These are phyloP conservation scores for Iris pallida DNA, from an alignment of 116 monocot genomes.

Conservation along the genomic window DNA sequence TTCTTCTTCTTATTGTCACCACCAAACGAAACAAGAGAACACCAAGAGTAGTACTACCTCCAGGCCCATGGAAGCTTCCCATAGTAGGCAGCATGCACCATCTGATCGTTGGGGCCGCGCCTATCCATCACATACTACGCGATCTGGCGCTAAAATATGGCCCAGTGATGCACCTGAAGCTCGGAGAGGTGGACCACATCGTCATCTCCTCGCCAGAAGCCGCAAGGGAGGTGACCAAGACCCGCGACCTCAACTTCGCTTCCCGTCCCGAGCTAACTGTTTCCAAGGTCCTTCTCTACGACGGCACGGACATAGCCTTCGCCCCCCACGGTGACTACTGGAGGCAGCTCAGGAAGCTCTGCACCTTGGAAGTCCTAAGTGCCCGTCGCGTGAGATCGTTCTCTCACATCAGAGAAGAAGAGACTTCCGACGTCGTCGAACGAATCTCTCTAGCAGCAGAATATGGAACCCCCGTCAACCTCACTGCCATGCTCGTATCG, in stretches of 20 bases:
- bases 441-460: background rate
- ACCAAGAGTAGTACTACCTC: background rate
- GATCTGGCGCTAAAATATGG: slow-evolving; percentile 15
- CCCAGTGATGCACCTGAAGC: slow-evolving; percentile 18
- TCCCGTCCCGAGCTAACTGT: slow-evolving; percentile 15
- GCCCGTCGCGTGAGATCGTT: slow-evolving; percentile 15
- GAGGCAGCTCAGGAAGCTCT: slow-evolving; percentile 23
- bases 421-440: background rate
- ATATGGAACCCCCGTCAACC: background rate
- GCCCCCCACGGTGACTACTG: slow-evolving; percentile 22
- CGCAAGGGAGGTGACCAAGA: slow-evolving; percentile 5
- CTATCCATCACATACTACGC: background rate
- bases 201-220: slow-evolving; percentile 20
- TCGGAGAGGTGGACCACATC: slow-evolving; percentile 12
- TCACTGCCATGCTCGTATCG: slow-evolving; percentile 3
- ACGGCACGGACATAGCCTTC: slow-evolving; percentile 17
- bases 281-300: slow-evolving; percentile 12
- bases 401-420: background rate
- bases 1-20: background rate
- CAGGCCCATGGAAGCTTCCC: slow-evolving; percentile 14
- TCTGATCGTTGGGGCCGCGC: background rate
- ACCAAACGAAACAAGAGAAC: background rate
- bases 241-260: slow-evolving; percentile 23
- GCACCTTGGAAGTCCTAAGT: slow-evolving; percentile 12
- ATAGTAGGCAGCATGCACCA: slow-evolving; percentile 12